phyloP scores from a whole-genome alignment of 179 eudicot species.

The Beta corolliflora region DNA sequence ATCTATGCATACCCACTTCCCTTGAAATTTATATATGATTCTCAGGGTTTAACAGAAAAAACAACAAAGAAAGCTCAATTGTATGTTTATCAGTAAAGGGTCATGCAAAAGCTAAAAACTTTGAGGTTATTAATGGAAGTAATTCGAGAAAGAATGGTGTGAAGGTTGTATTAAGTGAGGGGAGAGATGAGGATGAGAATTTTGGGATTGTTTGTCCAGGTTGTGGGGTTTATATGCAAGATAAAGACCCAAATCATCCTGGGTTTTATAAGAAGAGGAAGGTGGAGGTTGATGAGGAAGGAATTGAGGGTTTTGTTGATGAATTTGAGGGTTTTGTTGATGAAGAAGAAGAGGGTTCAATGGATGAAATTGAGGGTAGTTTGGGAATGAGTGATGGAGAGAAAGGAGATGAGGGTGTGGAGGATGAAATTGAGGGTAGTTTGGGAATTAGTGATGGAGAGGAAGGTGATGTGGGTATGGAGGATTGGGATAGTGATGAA shows the following conservation, averaged over 20 bases:
- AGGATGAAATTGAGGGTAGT: conserved; percentile 38
- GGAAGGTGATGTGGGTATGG: conserved; percentile 34
- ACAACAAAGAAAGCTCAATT: conserved; percentile 24
- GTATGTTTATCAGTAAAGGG: conserved; percentile 52
- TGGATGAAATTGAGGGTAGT: conserved; percentile 40
- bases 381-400: conserved; percentile 27
- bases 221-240: conserved; percentile 99
- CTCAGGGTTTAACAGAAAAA: conserved; percentile 45
- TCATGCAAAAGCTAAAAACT: conserved; percentile 38
- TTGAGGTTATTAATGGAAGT: conserved; percentile 37
- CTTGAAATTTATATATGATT: conserved; percentile 11
- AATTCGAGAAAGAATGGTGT: conserved; percentile 40
- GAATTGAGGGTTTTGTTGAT: conserved; percentile 17
- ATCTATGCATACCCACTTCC: conserved; percentile 7
- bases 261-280: conserved; percentile 74
- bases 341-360: conserved; percentile 20
- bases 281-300: conserved; percentile 26
- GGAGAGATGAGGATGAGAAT: conserved; percentile 80
- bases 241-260: conserved; percentile 69
- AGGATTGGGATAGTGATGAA: conserved; percentile 68
- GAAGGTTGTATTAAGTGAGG: conserved; percentile 73
- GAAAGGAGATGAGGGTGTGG: too few species aligned
- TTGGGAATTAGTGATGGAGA: conserved; percentile 35
- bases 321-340: conserved; percentile 30
- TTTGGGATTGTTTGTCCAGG: conserved; percentile 82